Percentiles rank a stretch among this genome's conserved stretches.
These are phyloP conservation scores for Diplocarpon rosae DNA, from an alignment of 2,329 filamentous ascomycete species.

Conservation along the genomic window DNA sequence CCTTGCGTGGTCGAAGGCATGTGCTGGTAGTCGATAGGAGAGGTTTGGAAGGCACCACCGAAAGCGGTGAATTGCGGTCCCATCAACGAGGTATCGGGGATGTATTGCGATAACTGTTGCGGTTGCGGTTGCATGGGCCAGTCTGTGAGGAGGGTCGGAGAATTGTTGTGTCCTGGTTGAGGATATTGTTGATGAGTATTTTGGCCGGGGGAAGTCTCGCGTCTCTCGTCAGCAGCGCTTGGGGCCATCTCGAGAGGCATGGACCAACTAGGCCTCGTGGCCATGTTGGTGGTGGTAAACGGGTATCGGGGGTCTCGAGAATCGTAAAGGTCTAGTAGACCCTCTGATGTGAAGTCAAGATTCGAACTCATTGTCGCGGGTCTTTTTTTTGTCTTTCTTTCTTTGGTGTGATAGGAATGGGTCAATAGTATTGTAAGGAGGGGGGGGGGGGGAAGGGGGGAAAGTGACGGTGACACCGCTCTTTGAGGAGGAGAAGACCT, in stretches of 20 bases:
- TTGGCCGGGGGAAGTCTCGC: slow-evolving; percentile 24
- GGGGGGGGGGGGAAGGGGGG: too few relatives aligned
- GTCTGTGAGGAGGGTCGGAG: slow-evolving; percentile 42
- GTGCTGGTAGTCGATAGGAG: slow-evolving; percentile 26
- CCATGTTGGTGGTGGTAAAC: slow-evolving; percentile 34
- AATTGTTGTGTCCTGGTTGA: slow-evolving; percentile 36
- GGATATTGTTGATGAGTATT: slow-evolving; percentile 34
- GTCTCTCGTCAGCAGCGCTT: slow-evolving; percentile 24
- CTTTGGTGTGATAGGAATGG: slow-evolving; percentile 19
- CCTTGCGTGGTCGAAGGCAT: slow-evolving; percentile 49
- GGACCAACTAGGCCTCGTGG: slow-evolving; percentile 27
- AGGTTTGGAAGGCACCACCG: slow-evolving; percentile 23
- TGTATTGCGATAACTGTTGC: slow-evolving; percentile 26
- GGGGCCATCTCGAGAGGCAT: slow-evolving; percentile 27
- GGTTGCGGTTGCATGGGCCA: slow-evolving; percentile 41
- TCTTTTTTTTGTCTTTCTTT: slow-evolving; percentile 11
- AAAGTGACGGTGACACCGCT: slow-evolving; percentile 28
- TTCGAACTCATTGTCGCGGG: slow-evolving; percentile 37
- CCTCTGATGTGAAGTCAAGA: slow-evolving; percentile 53
- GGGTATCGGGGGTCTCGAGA: slow-evolving; percentile 43
- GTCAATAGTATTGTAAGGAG: slow-evolving; percentile 37
- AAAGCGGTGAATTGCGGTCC: slow-evolving; percentile 25
- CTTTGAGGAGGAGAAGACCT: slow-evolving; percentile 25
- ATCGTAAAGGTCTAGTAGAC: slow-evolving; percentile 51
- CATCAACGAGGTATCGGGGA: slow-evolving; percentile 27